Evolutionary conservation across 1,284 basidiomycete genomes (phyloP), one percentile per base, ranked within the genome.

Genomic region (Marasmius fiardii): DNA sequence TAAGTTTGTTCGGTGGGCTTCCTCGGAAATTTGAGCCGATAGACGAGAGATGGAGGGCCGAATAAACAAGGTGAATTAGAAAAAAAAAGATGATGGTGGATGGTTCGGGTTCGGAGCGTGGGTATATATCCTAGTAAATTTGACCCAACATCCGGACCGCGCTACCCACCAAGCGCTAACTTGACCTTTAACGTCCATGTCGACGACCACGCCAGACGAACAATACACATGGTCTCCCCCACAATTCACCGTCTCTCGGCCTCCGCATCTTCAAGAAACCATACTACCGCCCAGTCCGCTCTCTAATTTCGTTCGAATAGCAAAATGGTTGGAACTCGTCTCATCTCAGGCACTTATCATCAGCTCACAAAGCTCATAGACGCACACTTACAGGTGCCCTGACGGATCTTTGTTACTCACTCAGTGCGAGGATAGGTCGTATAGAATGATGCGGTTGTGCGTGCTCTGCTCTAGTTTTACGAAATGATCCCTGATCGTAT

Each of bases 401-500:
- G 87, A 89, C 61, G 87, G 86, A 1, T 80, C 81, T 4, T 71
- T 70, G 18, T 67, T 83, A 5, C 71, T 90, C 10, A 70, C 77
- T 1, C 83, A 86, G 48, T 85, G 79, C 63, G 88, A 90, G 67
- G 77, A 86, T 60, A 68, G 79, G 31, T 72, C 75, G 1, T 77
- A 88, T 54, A 79, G 82, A 56, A 60, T 78, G 34, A 75, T 82
- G 31, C 60, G 74, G 37, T 57, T 72, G 79, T 80, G 57, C 55
- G 71, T 60, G 58, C 57, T 59, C 16, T 18, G n/a, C 4, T n/a
- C n/a, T 18, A 7, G 4, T n/a, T 2, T 41, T 16, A n/a, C n/a
- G n/a, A n/a, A n/a, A n/a, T 7, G 4, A 31, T 56, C 34, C 28
- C 47, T 26, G 26, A 34, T 34, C 26, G 11, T 56, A 54, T 34